Base-by-base conservation (phyloP, 1,139 yeast species). In the Kodamaea plutei region DNA sequence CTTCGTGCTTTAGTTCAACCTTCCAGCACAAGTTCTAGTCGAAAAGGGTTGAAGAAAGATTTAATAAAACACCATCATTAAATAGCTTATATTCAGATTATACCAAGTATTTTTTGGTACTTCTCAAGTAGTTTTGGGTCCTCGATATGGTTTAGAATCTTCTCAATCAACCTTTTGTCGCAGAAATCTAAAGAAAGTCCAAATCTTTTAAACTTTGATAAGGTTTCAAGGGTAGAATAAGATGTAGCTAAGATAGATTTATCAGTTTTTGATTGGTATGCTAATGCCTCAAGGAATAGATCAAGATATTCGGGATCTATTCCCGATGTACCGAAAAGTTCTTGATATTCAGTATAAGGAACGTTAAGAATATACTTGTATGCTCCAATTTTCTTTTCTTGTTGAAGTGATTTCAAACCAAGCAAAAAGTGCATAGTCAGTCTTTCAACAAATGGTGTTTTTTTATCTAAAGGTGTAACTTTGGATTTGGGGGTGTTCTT, bases 301-400 rank as follows among this genome's bases (percentile, higher is more conserved):
- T 67, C 69, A 10, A 81, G 52, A 34, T 75, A 68, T 11, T 73
- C 76, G 1, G 74, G 53, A 36, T 82, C 89, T 1, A 82, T 54
- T 1, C 85, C 85, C 3, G 72, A 65, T 2, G 50, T 39, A 2
- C 52, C 44, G 38, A 74, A 76, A 2, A 76, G 47, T 1, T 50
- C 47, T 1, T 44, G 28, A 24, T 67, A 57, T 2, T 57, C 54
- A 0, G 39, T 33, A 0, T 61, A 40, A 2, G 59, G 44, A 1
- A 75, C 36, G 2, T 42, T 35, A 9, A 75, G 47, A 6, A 76
- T 60, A 39, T 64, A 73, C 12, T 46, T 35, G 38, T 72, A 72
- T 1, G 73, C 70, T 6, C 56, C 43, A 2, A 32, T 36, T 39
- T 56, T 61, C 23, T 60, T 42, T 1, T 48, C 43, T 6, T 42